Conservation (phyloP, 2,329 filamentous ascomycete genomes). For the Pseudogymnoascus sp. region DNA sequence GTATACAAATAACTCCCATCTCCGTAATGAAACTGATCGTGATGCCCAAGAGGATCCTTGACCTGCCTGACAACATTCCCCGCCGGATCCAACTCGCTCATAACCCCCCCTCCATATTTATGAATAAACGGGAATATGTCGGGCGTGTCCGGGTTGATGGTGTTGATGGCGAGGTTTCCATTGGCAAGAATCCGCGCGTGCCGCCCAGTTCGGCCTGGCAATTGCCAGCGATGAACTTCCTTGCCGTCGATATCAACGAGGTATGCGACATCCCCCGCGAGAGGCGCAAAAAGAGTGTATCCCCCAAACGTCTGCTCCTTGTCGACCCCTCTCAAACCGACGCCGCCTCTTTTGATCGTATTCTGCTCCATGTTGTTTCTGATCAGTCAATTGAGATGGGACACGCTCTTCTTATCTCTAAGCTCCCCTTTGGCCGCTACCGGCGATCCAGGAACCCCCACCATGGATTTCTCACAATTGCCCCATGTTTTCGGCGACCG, state of each 20-base stretch:
- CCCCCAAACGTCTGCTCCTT: conserved; percentile 31
- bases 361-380: conserved; percentile 35
- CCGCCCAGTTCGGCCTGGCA: conserved; percentile 35
- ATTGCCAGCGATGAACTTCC: conserved; percentile 37
- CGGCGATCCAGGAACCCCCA: neutral
- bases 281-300: conserved; percentile 35
- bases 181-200: conserved; percentile 38
- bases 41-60: conserved; percentile 36
- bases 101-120: conserved; percentile 40
- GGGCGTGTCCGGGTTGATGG: conserved; percentile 34
- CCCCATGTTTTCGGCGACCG: neutral
- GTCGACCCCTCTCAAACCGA: conserved; percentile 36
- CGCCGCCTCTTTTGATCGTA: conserved; percentile 34
- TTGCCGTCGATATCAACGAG: conserved; percentile 35
- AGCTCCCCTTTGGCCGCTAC: neutral
- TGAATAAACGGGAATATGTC: conserved; percentile 37
- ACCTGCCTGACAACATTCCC: conserved; percentile 35
- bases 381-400: neutral
- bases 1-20: conserved; percentile 38
- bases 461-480: neutral
- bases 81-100: conserved; percentile 34
- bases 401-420: neutral
- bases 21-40: conserved; percentile 39
- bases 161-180: conserved; percentile 39
- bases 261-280: conserved; percentile 33